phyloP scores from a whole-genome alignment of 2,329 filamentous ascomycete genomes.

The Aspergillus flavus region DNA sequence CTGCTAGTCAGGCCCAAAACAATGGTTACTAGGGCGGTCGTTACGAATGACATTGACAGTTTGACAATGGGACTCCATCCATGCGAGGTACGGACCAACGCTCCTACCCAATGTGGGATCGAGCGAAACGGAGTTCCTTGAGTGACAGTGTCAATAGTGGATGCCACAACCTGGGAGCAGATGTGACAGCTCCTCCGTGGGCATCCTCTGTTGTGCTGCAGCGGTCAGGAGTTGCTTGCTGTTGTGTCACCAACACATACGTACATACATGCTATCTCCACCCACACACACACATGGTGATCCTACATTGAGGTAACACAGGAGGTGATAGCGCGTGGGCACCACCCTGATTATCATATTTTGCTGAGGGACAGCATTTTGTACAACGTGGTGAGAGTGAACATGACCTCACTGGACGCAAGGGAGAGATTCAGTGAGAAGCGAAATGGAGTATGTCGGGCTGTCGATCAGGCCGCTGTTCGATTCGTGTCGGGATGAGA shows the following conservation, averaged over 20 bases:
- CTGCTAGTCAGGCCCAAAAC: conserved; percentile 6
- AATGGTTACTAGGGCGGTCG: neutral
- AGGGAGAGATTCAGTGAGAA: neutral
- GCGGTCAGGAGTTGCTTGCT: neutral
- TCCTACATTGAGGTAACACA: neutral
- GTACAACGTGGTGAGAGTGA: conserved; percentile 5
- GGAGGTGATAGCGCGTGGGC: neutral
- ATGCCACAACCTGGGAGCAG: neutral
- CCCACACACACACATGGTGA: neutral
- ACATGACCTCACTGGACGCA: neutral
- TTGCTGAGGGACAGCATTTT: neutral
- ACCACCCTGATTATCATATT: conserved; percentile 6
- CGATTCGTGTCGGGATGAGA: neutral
- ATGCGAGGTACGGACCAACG: neutral
- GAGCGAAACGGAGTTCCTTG: neutral
- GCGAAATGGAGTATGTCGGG: neutral
- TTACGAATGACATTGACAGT: conserved; percentile 4
- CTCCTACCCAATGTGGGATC: neutral
- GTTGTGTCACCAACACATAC: conserved; percentile 1
- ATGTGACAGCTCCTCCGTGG: conserved; percentile 16
- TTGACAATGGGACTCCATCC: conserved; percentile 1
- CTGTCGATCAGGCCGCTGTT: neutral
- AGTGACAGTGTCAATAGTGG: conserved; percentile 3
- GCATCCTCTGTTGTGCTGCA: neutral
- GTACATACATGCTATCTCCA: neutral